phyloP scores from a whole-genome alignment of 805 yeast genomes.

The Ogataea neopini region DNA sequence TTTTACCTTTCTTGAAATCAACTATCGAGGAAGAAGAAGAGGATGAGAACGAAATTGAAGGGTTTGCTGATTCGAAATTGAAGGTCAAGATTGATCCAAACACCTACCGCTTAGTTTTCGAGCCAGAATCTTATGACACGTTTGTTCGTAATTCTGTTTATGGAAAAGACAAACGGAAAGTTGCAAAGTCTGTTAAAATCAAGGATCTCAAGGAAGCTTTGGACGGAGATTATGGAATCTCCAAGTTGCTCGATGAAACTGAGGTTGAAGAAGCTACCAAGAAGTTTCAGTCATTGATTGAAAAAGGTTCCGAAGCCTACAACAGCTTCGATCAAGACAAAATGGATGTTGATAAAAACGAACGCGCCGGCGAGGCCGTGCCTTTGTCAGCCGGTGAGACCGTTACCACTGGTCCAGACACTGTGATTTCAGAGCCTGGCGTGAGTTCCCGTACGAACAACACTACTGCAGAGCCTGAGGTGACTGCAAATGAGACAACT shows the following conservation, averaged over 20 bases:
- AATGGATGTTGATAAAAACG: slow-evolving; percentile 23
- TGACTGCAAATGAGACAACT: slow-evolving; percentile 4
- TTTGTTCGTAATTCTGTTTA: slow-evolving; percentile 64
- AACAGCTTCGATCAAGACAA: slow-evolving; percentile 16
- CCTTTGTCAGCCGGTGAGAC: slow-evolving; percentile 20
- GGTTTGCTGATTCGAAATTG: slow-evolving; percentile 66
- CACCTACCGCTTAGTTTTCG: slow-evolving; percentile 79
- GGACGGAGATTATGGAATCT: slow-evolving; percentile 61
- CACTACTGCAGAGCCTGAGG: slow-evolving; percentile 16
- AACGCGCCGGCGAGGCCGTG: slow-evolving; percentile 13
- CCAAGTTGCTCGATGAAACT: slow-evolving; percentile 44
- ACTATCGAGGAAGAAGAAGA: slow-evolving; percentile 52
- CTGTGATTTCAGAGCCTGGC: slow-evolving; percentile 17
- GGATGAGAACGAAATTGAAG: slow-evolving; percentile 46
- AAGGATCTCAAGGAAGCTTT: slow-evolving; percentile 40
- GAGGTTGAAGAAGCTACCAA: slow-evolving; percentile 35
- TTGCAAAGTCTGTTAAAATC: slow-evolving; percentile 17
- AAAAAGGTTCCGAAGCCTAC: slow-evolving; percentile 42
- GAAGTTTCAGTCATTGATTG: slow-evolving; percentile 37
- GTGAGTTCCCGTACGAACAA: slow-evolving; percentile 14
- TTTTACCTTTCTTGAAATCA: slow-evolving; percentile 74
- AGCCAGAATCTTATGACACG: slow-evolving; percentile 74
- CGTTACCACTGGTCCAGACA: slow-evolving; percentile 17
- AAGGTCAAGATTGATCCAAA: slow-evolving; percentile 77
- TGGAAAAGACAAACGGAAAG: slow-evolving; percentile 28